Base-by-base conservation (phyloP, 495 filamentous ascomycete species). In the Aspergillus indologenus region DNA sequence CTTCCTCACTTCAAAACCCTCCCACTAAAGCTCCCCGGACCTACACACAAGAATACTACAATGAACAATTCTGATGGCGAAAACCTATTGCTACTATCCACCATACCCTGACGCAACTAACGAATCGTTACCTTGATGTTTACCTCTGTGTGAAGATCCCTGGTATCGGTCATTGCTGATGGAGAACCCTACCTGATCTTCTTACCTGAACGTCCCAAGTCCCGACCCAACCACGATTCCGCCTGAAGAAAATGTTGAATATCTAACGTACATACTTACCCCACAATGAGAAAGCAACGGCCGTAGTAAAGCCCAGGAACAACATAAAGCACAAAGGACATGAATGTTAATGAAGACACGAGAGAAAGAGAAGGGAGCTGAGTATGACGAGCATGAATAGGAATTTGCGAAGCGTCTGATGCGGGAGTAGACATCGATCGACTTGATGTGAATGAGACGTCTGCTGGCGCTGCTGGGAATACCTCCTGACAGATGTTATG, bases 121-220 rank as follows among this genome's bases (percentile, higher is more conserved):
- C 57, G 43, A 34, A 50, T 46, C 59, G 67, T 65, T 68, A 65
- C 65, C 61, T 66, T 58, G 54, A 65, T 63, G n/a, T 69, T 14
- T 65, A 65, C 52, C 59, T 59, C 56, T 59, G 64, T 68, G 70
- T 65, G 54, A 67, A 68, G 58, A 66, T 65, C 57, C 61, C 63
- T 74, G 68, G 63, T 56, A 65, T 68, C 58, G 64, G 72, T 74
- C 58, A 67, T 69, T 69, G 64, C 59, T 69, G 60, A 45, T 57
- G 29, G 57, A 47, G 71, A 63, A 66, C 69, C 83, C 87, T 89
- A 88, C 85, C 87, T 88, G 81, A 82, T 82, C 83, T 86, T 84
- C 83, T 86, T 84, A 87, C 83, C 82, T 85, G 65, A 69, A 57
- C 62, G 42, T 63, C 62, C 62, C 60, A 54, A 59, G 61, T 63